Evolutionary conservation across 805 yeast genomes (phyloP).

Genomic region (Vanderwaltozyma verrucispora): DNA sequence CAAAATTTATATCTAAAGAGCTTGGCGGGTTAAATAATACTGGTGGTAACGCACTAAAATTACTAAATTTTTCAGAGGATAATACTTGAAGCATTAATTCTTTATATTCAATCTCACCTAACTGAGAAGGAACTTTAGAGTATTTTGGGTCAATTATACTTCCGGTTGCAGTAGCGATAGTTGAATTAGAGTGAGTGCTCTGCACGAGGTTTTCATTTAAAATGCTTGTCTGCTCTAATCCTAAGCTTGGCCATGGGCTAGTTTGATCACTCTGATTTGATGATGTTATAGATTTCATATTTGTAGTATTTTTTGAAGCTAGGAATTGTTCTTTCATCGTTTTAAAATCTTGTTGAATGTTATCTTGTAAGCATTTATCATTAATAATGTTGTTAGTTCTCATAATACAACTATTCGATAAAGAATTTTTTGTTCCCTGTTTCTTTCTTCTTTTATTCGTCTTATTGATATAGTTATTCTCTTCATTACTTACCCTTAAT

Average conservation of each 20-base stretch:
- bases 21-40: constrained; percentile 47
- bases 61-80: constrained; percentile 25
- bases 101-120: constrained; percentile 20
- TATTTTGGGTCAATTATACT: not conserved
- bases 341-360: constrained; percentile 12
- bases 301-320: constrained; percentile 7
- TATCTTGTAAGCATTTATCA: constrained; percentile 23
- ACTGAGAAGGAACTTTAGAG: not conserved
- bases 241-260: not conserved
- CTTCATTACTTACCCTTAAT: no score
- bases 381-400: not conserved
- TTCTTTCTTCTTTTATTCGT: not conserved
- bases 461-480: not conserved
- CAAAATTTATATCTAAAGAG: constrained; percentile 52
- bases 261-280: not conserved
- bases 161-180: constrained; percentile 15
- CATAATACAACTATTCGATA: not conserved
- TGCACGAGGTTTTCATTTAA: constrained; percentile 18
- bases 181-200: no score
- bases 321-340: constrained; percentile 11
- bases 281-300: not conserved
- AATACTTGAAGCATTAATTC: constrained; percentile 23
- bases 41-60: constrained; percentile 23
- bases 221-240: constrained; percentile 14
- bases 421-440: not conserved